phyloP scores from a whole-genome alignment of 768 basidiomycete genomes.

The Scleroderma citrinum region DNA sequence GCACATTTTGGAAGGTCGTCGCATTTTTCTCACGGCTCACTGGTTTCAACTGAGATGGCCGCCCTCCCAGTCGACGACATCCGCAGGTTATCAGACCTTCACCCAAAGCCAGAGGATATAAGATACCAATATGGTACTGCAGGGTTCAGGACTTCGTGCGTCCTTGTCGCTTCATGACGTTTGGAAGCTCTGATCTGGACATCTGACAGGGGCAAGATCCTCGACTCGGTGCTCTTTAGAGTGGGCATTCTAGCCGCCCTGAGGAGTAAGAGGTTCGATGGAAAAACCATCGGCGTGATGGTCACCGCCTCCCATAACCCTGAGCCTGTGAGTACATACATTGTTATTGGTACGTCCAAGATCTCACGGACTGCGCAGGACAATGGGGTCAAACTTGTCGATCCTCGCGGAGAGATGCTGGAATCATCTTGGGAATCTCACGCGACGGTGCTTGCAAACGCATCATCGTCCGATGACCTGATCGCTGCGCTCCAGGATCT shows the following conservation, averaged over 20 bases:
- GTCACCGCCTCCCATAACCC: conserved; percentile 99
- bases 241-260: conserved; percentile 87
- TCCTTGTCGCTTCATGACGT: conserved; percentile 9
- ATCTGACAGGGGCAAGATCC: conserved; percentile 48
- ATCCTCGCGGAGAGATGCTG: conserved; percentile 96
- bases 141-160: conserved; percentile 88
- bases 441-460: conserved; percentile 85
- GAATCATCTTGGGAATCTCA: conserved; percentile 88
- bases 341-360: neutral
- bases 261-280: conserved; percentile 86
- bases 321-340: conserved; percentile 62
- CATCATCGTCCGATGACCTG: conserved; percentile 68
- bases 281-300: conserved; percentile 95
- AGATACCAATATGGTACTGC: conserved; percentile 90
- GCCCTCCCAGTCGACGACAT: conserved; percentile 36
- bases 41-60: no score
- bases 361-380: conserved; percentile 49
- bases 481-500: conserved; percentile 56
- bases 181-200: conserved; percentile 6
- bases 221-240: conserved; percentile 92
- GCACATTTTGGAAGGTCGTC: no score
- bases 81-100: conserved; percentile 44
- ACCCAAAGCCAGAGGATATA: conserved; percentile 67
- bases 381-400: conserved; percentile 97
- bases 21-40: no score